These are phyloP conservation scores for Drechmeria coniospora DNA, from an alignment of 2,329 filamentous ascomycete genomes.

Conservation along the genomic window DNA sequence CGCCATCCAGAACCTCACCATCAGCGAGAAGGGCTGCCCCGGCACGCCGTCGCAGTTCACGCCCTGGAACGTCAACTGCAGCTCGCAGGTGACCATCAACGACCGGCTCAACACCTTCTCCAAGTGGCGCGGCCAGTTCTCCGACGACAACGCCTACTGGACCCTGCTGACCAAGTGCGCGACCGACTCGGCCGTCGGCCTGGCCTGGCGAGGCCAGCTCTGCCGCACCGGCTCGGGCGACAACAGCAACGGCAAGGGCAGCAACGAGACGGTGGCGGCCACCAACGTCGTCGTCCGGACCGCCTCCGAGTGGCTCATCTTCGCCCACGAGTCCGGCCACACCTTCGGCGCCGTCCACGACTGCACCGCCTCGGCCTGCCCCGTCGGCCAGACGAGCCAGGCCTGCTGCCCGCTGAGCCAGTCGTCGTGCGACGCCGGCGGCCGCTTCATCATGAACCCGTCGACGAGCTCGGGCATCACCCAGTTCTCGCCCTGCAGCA, in stretches of 20 bases:
- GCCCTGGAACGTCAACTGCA: slow-evolving; percentile 75
- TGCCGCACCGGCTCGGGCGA: slow-evolving; percentile 48
- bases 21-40: slow-evolving; percentile 63
- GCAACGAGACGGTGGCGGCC: slow-evolving; percentile 60
- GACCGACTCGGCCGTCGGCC: slow-evolving; percentile 70
- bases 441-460: slow-evolving; percentile 91
- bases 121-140: slow-evolving; percentile 62
- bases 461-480: slow-evolving; percentile 60
- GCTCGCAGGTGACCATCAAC: slow-evolving; percentile 46
- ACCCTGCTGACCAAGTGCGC: slow-evolving; percentile 71
- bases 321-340: slow-evolving; percentile 87
- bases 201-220: slow-evolving; percentile 85
- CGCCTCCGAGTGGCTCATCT: slow-evolving; percentile 80
- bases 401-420: slow-evolving; percentile 67
- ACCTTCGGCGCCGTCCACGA: slow-evolving; percentile 95
- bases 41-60: slow-evolving; percentile 48
- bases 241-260: slow-evolving; percentile 29
- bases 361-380: slow-evolving; percentile 58
- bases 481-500: slow-evolving; percentile 70
- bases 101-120: slow-evolving; percentile 79
- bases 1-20: slow-evolving; percentile 71
- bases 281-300: slow-evolving; percentile 84
- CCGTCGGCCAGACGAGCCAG: slow-evolving; percentile 35
- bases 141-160: slow-evolving; percentile 85
- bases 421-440: slow-evolving; percentile 55